Percentiles rank a stretch among this genome's conserved stretches.
These are phyloP conservation scores for Fusarium circinatum DNA, from an alignment of 2,329 filamentous ascomycete genomes.

Conservation along the genomic window DNA sequence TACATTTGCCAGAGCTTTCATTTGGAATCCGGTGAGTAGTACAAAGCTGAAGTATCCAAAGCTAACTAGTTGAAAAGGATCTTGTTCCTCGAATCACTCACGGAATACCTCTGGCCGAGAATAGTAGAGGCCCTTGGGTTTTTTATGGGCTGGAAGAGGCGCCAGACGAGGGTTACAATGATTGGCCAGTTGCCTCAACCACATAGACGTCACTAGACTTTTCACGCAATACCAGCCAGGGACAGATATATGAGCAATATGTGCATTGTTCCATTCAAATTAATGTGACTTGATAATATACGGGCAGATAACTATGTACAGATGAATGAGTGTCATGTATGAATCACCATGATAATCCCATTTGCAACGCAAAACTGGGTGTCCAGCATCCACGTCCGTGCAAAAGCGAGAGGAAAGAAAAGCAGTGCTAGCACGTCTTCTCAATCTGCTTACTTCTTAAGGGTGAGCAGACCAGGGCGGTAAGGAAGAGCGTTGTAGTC, in stretches of 20 bases:
- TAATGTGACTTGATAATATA: conserved; percentile 20
- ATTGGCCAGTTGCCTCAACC: neutral
- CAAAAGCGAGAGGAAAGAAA: neutral
- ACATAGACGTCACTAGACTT: accelerated
- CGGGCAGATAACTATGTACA: conserved; percentile 20
- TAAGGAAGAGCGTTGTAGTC: conserved; percentile 53
- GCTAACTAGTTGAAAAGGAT: neutral
- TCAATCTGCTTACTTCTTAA: neutral
- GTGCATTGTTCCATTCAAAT: conserved; percentile 10
- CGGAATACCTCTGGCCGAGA: neutral
- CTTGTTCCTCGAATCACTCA: neutral
- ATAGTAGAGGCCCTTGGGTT: neutral
- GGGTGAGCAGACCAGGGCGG: conserved; percentile 18
- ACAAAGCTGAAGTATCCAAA: too few relatives aligned
- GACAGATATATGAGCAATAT: neutral
- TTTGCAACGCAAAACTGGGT: neutral
- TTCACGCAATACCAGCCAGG: accelerated
- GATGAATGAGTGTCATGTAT: conserved; percentile 1
- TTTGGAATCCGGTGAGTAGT: conserved; percentile 1
- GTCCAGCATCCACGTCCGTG: neutral
- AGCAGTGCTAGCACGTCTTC: neutral
- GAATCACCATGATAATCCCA: conserved; percentile 1
- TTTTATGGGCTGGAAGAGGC: neutral
- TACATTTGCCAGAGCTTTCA: neutral
- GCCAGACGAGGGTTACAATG: conserved; percentile 6